Evolutionary conservation across 768 basidiomycete genomes (phyloP).

Genomic region (Amanita subjunquillea): DNA sequence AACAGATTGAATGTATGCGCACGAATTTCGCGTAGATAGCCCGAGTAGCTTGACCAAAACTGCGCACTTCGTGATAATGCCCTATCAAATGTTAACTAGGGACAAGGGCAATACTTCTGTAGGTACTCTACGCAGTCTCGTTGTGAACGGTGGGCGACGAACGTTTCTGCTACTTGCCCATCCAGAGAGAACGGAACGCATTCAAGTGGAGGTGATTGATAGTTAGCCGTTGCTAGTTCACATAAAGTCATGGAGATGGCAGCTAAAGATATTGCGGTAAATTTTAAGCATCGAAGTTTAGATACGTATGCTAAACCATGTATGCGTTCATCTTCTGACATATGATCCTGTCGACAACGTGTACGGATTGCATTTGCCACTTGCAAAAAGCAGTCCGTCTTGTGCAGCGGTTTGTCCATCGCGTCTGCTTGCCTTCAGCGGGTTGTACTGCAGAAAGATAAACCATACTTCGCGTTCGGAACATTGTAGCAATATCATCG

Average conservation of each 20-base stretch:
- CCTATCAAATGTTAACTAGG: constrained; percentile 21
- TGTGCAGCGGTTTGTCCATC: constrained; percentile 8
- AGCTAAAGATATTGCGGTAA: constrained; percentile 24
- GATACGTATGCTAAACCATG: constrained; percentile 27
- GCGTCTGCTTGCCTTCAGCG: not conserved
- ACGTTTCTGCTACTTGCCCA: constrained; percentile 27
- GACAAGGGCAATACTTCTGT: not conserved
- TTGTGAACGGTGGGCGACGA: constrained; percentile 33
- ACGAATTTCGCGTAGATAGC: constrained; percentile 74
- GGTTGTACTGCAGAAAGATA: not conserved
- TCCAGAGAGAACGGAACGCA: constrained; percentile 31
- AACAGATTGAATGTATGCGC: constrained; percentile 18
- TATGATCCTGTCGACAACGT: constrained; percentile 46
- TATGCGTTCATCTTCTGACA: constrained; percentile 52
- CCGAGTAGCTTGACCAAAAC: constrained; percentile 81
- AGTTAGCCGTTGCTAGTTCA: constrained; percentile 65
- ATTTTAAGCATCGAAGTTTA: not conserved
- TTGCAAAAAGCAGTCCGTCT: constrained; percentile 55
- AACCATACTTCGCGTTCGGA: not conserved
- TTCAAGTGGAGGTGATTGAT: constrained; percentile 59
- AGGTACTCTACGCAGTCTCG: constrained; percentile 23
- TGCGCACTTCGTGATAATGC: constrained; percentile 71
- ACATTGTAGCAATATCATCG: not conserved
- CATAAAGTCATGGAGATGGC: constrained; percentile 74
- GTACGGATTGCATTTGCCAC: constrained; percentile 36